These are phyloP conservation scores for Lantana camara DNA, from an alignment of 257 asterid species.

Conservation along the genomic window DNA sequence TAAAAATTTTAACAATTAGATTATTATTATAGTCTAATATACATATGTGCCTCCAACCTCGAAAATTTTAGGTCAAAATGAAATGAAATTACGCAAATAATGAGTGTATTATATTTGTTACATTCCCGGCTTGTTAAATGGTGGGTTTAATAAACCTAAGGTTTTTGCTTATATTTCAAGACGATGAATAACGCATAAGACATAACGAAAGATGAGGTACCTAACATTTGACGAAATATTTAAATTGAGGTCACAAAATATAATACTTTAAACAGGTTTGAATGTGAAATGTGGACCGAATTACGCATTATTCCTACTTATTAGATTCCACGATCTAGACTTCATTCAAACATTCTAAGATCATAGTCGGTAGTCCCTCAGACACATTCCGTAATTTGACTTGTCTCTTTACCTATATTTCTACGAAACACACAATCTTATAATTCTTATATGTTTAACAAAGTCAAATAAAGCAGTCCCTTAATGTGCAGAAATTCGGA, in stretches of 20 bases:
- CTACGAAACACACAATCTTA: neutral
- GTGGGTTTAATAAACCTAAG: neutral
- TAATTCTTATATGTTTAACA: neutral
- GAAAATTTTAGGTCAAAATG: too few relatives aligned
- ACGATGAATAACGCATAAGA: neutral
- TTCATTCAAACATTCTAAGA: neutral
- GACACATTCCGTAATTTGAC: neutral
- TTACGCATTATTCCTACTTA: neutral
- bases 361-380: neutral
- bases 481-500: too few relatives aligned
- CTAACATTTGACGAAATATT: neutral
- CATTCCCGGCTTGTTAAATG: too few relatives aligned
- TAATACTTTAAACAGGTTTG: too few relatives aligned
- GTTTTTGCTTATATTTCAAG: neutral
- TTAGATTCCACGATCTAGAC: neutral
- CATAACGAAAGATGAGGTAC: neutral
- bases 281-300: too few relatives aligned
- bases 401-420: neutral
- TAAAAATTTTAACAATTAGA: too few relatives aligned
- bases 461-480: slow-evolving; percentile 27
- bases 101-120: too few relatives aligned
- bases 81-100: too few relatives aligned
- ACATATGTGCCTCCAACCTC: too few relatives aligned
- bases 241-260: neutral
- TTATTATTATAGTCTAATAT: too few relatives aligned